Evolutionary conservation across 2,329 filamentous ascomycete species (phyloP).

Genomic region (Verticillium klebahnii): DNA sequence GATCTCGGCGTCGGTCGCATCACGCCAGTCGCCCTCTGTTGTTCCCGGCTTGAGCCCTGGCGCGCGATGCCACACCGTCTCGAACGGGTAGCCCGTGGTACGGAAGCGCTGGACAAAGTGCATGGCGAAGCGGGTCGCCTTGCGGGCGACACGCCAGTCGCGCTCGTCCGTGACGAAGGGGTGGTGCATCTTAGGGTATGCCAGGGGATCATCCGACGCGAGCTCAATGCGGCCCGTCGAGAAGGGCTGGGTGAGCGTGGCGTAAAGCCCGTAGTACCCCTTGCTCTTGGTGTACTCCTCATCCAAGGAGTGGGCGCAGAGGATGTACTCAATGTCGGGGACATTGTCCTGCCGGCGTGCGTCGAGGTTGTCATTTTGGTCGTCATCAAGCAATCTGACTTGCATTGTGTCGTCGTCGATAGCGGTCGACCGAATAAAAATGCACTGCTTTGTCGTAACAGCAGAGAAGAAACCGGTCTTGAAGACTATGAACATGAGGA

Average conservation of each 20-base stretch:
- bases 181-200: slow-evolving; percentile 24
- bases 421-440: slow-evolving; percentile 19
- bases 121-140: slow-evolving; percentile 24
- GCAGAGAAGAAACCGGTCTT: slow-evolving; percentile 19
- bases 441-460: slow-evolving; percentile 13
- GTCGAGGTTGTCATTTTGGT: slow-evolving; percentile 15
- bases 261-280: slow-evolving; percentile 18
- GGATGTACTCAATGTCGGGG: slow-evolving; percentile 27
- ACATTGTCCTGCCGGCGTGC: slow-evolving; percentile 15
- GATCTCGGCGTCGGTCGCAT: slow-evolving; percentile 22
- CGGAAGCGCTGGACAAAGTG: slow-evolving; percentile 22
- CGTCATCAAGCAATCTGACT: slow-evolving; percentile 4
- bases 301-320: slow-evolving; percentile 29
- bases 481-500: slow-evolving; percentile 22
- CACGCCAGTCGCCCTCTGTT: slow-evolving; percentile 15
- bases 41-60: slow-evolving; percentile 1
- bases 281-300: slow-evolving; percentile 18
- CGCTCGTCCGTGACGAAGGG: slow-evolving; percentile 23
- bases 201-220: slow-evolving; percentile 26
- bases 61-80: slow-evolving; percentile 4
- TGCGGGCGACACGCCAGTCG: slow-evolving; percentile 20
- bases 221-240: slow-evolving; percentile 25
- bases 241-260: slow-evolving; percentile 22
- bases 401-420: slow-evolving; percentile 22
- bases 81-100: slow-evolving; percentile 18